Base-by-base conservation (phyloP, 371 early-diverging fungal genomes). In the Mucor racemosus region DNA sequence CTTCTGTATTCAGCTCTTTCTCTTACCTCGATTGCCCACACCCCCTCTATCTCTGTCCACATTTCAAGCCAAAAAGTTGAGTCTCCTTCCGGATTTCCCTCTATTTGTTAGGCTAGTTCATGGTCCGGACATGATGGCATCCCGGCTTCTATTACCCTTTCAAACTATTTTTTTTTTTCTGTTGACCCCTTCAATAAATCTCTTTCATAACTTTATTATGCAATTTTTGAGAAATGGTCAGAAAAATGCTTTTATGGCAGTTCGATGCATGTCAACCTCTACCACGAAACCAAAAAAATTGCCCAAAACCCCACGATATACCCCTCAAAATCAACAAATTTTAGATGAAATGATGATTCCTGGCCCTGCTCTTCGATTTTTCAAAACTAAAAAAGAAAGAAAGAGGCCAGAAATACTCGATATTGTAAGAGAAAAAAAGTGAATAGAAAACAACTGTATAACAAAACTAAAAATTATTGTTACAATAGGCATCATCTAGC, bases 341-440 rank as follows among this genome's bases (percentile, higher is more conserved):
- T 33, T 77, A 34, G 57, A 75, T 34, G 76, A 77, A 7, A 68
- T 62, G 14, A 76, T 81, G 81, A 76, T 81, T 15, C 81, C 81
- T 10, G 81, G 81, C 13, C 77, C 72, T 54, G 69, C 46, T 48
- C 57, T 76, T 7, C 65, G 55, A 1, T 81, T 64, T 40, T 77
- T 81, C 38, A 76, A 78, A 40, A 64, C 67, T 9, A 75, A 68
- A 19, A 65, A 64, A 39, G 60, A 36, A 39, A 41, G 60, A 21
- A 57, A 33, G 13, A 9, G 41, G 6, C 17, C 41, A 31, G 48
- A 56, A 26, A 26, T 26, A 3, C 3, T 26, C 3, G 26, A 26
- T 26, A 26, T 26, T 1, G 26, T 26, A 26, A 26, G 26, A 26
- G 26, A 26, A 26, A 26, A 26, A 26, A 26, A 26, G 3, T 26